Base-by-base conservation (phyloP, 192 early-diverging fungal species). In the Powellomyces hirtus region DNA sequence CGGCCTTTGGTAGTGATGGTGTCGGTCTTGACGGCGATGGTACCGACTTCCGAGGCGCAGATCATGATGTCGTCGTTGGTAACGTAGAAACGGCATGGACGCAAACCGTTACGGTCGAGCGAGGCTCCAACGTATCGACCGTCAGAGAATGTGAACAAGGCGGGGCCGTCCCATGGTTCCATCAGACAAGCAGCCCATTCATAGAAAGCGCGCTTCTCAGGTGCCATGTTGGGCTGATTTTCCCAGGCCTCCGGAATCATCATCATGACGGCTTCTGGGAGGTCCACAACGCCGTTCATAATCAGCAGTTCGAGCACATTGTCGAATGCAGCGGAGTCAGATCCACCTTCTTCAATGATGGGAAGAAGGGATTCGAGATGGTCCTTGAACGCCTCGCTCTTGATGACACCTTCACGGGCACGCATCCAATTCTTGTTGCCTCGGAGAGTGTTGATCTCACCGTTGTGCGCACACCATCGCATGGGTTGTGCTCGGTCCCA, bases 341-440 rank as follows among this genome's bases (percentile, higher is more conserved):
- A 97, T 22, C 94, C 94, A 58, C 90, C 90, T 74, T 93, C 91
- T 78, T 97, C 95, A 65, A 98, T 91, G 61, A 96, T 94, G 14
- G 97, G 97, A 79, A 89, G 96, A 6, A 94, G 79, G 45, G 86
- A 71, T 42, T 94, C 87, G 8, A 98, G 77, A 44, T 92, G 89
- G 4, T 74, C 56, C 59, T 86, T 89, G 76, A 96, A 95, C 35
- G 84, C 83, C 38, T 81, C 85, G n/a, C 92, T 92, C 68, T 84
- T 77, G 84, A 98, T 90, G 62, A 94, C 88, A 60, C 97, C 95
- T 74, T 98, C 95, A 51, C 97, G 91, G 53, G 97, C 91, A 44
- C 95, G 88, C 97, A 97, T 97, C 97, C 97, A 98, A 86, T 97
- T 98, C 79, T 97, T 97, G 87, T 98, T 98, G 40, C 97, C 97